Evolutionary conservation across 2,329 filamentous ascomycete genomes (phyloP).

Genomic region (Aureobasidium leucospermi): DNA sequence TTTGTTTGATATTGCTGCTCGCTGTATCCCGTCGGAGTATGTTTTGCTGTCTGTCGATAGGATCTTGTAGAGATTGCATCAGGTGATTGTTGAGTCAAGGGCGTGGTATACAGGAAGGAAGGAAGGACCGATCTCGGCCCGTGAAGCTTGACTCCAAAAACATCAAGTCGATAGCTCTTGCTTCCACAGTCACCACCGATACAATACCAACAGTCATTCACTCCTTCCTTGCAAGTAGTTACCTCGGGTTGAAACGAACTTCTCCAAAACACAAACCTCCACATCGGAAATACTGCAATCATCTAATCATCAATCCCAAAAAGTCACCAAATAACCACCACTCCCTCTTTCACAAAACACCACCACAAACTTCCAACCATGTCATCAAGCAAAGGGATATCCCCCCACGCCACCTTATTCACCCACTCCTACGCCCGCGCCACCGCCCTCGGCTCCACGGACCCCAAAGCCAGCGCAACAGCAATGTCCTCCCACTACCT

Average conservation of each 20-base stretch:
- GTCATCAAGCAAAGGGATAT: background rate
- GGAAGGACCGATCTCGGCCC: background rate
- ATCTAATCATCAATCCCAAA: background rate
- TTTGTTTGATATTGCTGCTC: too few species aligned
- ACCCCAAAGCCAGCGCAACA: constrained; percentile 22
- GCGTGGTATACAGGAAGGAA: too few species aligned
- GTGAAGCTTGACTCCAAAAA: background rate
- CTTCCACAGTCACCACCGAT: too few species aligned
- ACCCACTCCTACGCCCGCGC: background rate
- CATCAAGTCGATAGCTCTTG: background rate
- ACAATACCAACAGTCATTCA: too few species aligned
- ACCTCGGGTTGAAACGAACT: too few species aligned
- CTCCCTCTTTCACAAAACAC: background rate
- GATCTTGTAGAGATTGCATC: too few species aligned
- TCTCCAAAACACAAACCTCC: background rate
- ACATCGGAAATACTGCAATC: background rate
- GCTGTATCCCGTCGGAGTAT: too few species aligned
- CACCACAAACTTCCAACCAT: background rate
- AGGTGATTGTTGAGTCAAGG: too few species aligned
- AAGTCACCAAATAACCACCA: too few species aligned
- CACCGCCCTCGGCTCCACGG: background rate
- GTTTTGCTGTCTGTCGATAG: too few species aligned
- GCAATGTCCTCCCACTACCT: constrained; percentile 14
- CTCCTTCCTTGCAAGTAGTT: too few species aligned
- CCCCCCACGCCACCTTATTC: background rate